A percentile compares a stretch with the other conserved stretches of the same genome.
Conservation (phyloP, 1,284 basidiomycete genomes). For the Ganoderma lingzhi region DNA sequence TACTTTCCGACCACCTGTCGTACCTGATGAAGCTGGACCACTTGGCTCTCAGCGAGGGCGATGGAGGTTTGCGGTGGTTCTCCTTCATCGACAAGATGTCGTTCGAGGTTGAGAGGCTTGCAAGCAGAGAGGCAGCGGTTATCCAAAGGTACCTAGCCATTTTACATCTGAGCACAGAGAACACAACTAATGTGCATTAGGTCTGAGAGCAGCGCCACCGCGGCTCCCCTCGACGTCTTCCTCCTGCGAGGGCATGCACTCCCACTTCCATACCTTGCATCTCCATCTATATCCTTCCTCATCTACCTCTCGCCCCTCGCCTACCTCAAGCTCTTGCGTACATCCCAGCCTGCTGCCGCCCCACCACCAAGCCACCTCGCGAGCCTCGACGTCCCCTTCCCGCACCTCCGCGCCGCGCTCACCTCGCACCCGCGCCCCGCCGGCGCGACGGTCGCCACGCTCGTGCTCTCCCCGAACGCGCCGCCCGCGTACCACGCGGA, state of each 20-base stretch:
- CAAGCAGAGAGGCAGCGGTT: conserved; percentile 59
- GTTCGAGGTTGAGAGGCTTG: conserved; percentile 56
- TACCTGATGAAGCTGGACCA: conserved; percentile 78
- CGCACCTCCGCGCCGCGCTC: conserved; percentile 57
- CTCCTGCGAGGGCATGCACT: conserved; percentile 68
- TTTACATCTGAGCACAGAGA: not conserved
- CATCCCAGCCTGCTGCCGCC: conserved; percentile 35
- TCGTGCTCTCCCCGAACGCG: conserved; percentile 54
- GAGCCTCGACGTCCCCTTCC: conserved; percentile 60
- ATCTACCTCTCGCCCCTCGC: conserved; percentile 70
- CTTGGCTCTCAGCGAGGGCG: conserved; percentile 64
- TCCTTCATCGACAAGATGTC: conserved; percentile 65
- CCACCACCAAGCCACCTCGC: conserved; percentile 40
- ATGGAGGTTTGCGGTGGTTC: conserved; percentile 78
- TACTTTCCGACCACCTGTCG: conserved; percentile 62
- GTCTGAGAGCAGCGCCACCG: conserved; percentile 39
- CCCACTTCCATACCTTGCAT: conserved; percentile 71
- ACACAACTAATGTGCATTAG: conserved; percentile 34
- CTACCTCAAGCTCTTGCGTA: conserved; percentile 68
- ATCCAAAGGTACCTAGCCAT: conserved; percentile 57
- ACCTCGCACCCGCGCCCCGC: conserved; percentile 44
- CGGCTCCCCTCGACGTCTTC: conserved; percentile 71
- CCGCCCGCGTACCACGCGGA: conserved; percentile 30
- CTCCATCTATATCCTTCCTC: conserved; percentile 76
- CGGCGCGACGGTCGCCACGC: conserved; percentile 65